Conservation (phyloP, 2,329 filamentous ascomycete genomes). For the Pyrenochaeta sp. region DNA sequence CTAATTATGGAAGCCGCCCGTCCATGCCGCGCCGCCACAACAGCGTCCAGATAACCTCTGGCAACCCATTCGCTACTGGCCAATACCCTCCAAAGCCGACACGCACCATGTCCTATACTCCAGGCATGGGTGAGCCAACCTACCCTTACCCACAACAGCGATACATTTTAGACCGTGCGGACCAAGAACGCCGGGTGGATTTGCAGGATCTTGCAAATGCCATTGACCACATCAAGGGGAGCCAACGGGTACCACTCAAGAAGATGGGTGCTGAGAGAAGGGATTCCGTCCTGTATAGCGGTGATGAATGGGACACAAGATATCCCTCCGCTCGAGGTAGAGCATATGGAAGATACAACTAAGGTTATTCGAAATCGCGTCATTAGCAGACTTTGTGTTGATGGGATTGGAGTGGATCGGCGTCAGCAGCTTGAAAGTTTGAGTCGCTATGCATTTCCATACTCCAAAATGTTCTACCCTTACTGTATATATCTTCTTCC, state of each 20-base stretch:
- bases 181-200: background rate
- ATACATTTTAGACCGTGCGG: background rate
- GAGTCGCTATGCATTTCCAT: too few species aligned
- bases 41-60: slow-evolving; percentile 9
- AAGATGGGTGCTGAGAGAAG: background rate
- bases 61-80: slow-evolving; percentile 11
- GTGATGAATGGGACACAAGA: slow-evolving; percentile 13
- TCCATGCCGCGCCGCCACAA: slow-evolving; percentile 16
- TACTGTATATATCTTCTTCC: too few species aligned
- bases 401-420: too few species aligned
- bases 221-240: slow-evolving; percentile 11
- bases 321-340: background rate
- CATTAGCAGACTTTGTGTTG: too few species aligned
- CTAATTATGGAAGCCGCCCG: slow-evolving; percentile 5
- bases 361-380: too few species aligned
- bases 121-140: slow-evolving; percentile 7
- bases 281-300: slow-evolving; percentile 1
- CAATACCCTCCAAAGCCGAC: slow-evolving; percentile 16
- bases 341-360: too few species aligned
- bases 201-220: slow-evolving; percentile 7
- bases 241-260: background rate
- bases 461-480: too few species aligned
- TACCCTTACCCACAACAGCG: slow-evolving; percentile 1
- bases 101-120: slow-evolving; percentile 12
- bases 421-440: too few species aligned